Conservation (phyloP, 2,329 filamentous ascomycete genomes). For the Botrytis sinoallii region DNA sequence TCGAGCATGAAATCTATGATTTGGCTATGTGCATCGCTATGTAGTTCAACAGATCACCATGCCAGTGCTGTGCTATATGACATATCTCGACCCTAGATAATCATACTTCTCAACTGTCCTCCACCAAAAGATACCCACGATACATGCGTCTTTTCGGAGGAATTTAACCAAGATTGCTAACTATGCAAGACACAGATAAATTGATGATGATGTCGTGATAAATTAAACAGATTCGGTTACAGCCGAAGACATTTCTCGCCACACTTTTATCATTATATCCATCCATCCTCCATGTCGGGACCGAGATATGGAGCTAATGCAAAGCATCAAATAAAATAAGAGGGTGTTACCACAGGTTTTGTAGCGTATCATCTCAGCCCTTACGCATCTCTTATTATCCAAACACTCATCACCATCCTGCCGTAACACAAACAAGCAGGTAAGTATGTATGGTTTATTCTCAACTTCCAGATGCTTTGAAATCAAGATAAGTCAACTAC, state of each 20-base stretch:
- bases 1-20: slow-evolving; percentile 2
- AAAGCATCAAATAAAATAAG: neutral
- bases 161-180: slow-evolving; percentile 17
- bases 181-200: slow-evolving; percentile 7
- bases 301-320: slow-evolving; percentile 7
- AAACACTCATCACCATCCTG: neutral
- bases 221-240: neutral
- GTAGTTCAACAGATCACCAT: neutral
- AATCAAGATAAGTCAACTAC: neutral
- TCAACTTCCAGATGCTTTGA: slow-evolving; percentile 6
- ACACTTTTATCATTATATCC: neutral
- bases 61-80: slow-evolving; percentile 5
- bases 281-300: neutral
- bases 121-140: slow-evolving; percentile 2
- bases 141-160: slow-evolving; percentile 9
- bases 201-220: neutral
- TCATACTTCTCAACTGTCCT: neutral
- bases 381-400: neutral
- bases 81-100: slow-evolving; percentile 12
- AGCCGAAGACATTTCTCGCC: neutral
- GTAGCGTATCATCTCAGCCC: neutral
- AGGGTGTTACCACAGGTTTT: neutral
- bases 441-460: neutral
- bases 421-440: neutral
- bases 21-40: neutral